Percentiles rank a stretch among this genome's conserved stretches.
Evolutionary conservation across 1,139 yeast species (phyloP).

Genomic region (Kluyveromyces sp.): DNA sequence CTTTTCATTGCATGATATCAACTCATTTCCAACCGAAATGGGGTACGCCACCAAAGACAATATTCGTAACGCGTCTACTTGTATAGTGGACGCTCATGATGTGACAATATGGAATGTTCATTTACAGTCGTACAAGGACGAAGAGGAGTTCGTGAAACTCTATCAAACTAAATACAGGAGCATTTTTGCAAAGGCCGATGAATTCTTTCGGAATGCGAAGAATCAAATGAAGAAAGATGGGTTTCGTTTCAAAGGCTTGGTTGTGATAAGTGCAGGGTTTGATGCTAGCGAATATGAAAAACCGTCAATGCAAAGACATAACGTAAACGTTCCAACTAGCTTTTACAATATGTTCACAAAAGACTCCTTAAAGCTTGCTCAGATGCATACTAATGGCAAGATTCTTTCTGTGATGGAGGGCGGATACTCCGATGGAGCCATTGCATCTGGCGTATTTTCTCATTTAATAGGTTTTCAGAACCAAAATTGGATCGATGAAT

Average conservation of each 20-base stretch:
- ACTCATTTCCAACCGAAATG: slow-evolving; percentile 77
- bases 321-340: slow-evolving; percentile 74
- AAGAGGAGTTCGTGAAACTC: slow-evolving; percentile 55
- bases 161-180: slow-evolving; percentile 59
- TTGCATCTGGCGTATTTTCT: slow-evolving; percentile 72
- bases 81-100: slow-evolving; percentile 69
- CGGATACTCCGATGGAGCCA: slow-evolving; percentile 81
- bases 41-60: slow-evolving; percentile 71
- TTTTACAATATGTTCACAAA: slow-evolving; percentile 69
- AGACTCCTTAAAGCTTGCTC: slow-evolving; percentile 63
- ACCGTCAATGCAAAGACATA: slow-evolving; percentile 79
- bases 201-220: slow-evolving; percentile 50
- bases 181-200: slow-evolving; percentile 60
- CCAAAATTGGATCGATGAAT: slow-evolving; percentile 52
- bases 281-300: slow-evolving; percentile 85
- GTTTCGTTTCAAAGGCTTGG: slow-evolving; percentile 59
- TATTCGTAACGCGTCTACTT: slow-evolving; percentile 71
- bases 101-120: slow-evolving; percentile 83
- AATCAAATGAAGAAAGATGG: slow-evolving; percentile 37
- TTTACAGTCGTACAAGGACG: slow-evolving; percentile 56
- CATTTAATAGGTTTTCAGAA: slow-evolving; percentile 63
- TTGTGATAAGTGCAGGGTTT: slow-evolving; percentile 77
- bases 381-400: slow-evolving; percentile 54
- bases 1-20: slow-evolving; percentile 78
- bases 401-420: slow-evolving; percentile 73